Evolutionary conservation across 1,139 yeast genomes (phyloP), one percentile per base, ranked within the genome.

Genomic region (Protomyces inundatus): DNA sequence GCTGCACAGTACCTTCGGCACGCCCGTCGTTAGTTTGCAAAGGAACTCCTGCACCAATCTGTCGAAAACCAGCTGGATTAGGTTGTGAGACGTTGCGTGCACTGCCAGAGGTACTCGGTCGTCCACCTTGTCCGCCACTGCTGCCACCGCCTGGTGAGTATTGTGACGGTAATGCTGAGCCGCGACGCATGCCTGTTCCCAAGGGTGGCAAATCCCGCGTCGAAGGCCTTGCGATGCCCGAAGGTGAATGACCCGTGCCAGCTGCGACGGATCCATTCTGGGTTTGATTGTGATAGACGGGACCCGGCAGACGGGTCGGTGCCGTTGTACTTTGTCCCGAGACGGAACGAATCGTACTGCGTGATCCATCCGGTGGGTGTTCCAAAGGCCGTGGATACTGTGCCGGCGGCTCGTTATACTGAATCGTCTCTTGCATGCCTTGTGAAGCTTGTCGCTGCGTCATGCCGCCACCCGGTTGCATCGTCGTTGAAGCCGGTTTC

Each of bases 251-350:
- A 23, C 23, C 23, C 23, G 23, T 23, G 23, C 23, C 23, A 23
- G 23, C 23, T 23, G 23, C 23, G 23, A 23, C 23, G 23, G 23
- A 2, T 23, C 23, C 23, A 23, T 23, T 23, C 23, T 23, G 23
- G 2, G 1, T 23, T 23, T 23, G 23, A 23, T 23, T 23, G 0
- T 6, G 12, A 16, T 42, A 9, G 12, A n/a, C 30, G 48, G 48
- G 32, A 5, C 30, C 48, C 12, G 53, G 65, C 36, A 61, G 55
- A 23, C 54, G 53, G 9, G 64, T 36, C 14, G 48, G 62, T 4
- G 65, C 36, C 10, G 54, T 54, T 52, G 55, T 35, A 3, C 52
- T 53, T 54, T 54, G 67, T 9, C 64, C 60, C 16, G 55, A 55
- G 50, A 50, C 64, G 30, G 59, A 54, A 3, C 60, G 51, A n/a